These are phyloP conservation scores for Rhizopogon rudus DNA, from an alignment of 768 basidiomycete genomes.

Conservation along the genomic window DNA sequence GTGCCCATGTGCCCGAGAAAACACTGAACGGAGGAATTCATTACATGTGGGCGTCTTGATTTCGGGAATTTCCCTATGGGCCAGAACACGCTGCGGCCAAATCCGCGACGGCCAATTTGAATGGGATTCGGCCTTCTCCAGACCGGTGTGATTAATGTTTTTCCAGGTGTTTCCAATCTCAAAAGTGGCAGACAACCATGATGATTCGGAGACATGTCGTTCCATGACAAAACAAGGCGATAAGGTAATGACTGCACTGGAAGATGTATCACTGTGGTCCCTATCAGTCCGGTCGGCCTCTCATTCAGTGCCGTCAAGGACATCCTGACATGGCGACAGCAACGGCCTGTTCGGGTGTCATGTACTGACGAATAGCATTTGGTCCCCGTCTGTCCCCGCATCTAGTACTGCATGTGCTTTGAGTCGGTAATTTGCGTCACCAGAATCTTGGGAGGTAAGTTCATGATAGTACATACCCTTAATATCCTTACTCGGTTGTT, in stretches of 20 bases:
- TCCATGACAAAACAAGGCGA: not conserved
- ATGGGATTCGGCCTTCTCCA: constrained; percentile 8
- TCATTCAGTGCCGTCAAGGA: not conserved
- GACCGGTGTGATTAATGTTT: not conserved
- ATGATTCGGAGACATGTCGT: not conserved
- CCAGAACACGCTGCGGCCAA: constrained; percentile 13
- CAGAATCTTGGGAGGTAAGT: not conserved
- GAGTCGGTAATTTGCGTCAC: not conserved
- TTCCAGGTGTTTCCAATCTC: not conserved
- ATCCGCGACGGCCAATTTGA: constrained; percentile 22
- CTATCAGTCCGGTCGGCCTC: not conserved
- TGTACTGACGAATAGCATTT: too few relatives aligned
- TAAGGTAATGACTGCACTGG: not conserved
- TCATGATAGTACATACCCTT: not conserved
- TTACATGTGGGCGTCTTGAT: constrained; percentile 8
- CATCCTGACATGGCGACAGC: not conserved
- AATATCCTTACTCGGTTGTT: not conserved
- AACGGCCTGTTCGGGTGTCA: not conserved
- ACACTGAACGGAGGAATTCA: not conserved
- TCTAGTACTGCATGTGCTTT: not conserved
- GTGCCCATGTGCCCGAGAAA: constrained; percentile 5
- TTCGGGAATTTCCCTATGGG: constrained; percentile 17
- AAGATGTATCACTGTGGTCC: not conserved
- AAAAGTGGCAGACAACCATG: not conserved
- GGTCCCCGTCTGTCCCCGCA: too few relatives aligned